These are phyloP conservation scores for Lepiota venenata DNA, from an alignment of 768 basidiomycete species.

Conservation along the genomic window DNA sequence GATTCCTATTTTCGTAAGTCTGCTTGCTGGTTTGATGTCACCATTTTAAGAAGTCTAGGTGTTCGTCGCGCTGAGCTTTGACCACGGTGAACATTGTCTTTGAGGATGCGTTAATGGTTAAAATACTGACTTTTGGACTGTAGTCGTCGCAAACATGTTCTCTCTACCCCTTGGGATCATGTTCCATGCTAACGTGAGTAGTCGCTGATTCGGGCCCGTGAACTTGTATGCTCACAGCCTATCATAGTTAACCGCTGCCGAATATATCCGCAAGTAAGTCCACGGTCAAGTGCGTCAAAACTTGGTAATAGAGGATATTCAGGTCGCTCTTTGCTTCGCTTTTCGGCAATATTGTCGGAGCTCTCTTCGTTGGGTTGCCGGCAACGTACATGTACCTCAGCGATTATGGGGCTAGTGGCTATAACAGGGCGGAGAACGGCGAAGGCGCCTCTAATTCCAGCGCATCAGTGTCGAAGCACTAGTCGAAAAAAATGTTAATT, in stretches of 20 bases:
- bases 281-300: background rate
- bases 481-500: no score
- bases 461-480: slow-evolving; percentile 13
- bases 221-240: slow-evolving; percentile 7
- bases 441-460: slow-evolving; percentile 16
- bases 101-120: background rate
- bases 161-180: slow-evolving; percentile 68
- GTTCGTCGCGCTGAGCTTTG: slow-evolving; percentile 68
- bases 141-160: slow-evolving; percentile 77
- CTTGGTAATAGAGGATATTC: background rate
- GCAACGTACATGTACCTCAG: slow-evolving; percentile 60
- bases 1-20: slow-evolving; percentile 71
- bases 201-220: slow-evolving; percentile 19
- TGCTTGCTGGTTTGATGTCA: background rate
- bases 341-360: slow-evolving; percentile 68
- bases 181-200: slow-evolving; percentile 60
- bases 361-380: slow-evolving; percentile 59
- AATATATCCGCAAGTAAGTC: slow-evolving; percentile 66
- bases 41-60: slow-evolving; percentile 32
- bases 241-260: slow-evolving; percentile 42
- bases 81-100: slow-evolving; percentile 49
- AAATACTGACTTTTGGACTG: background rate
- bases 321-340: slow-evolving; percentile 64
- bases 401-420: slow-evolving; percentile 33
- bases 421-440: slow-evolving; percentile 38